These are phyloP conservation scores for Pyricularia sp. DNA, from an alignment of 2,329 filamentous ascomycete species.

Conservation along the genomic window DNA sequence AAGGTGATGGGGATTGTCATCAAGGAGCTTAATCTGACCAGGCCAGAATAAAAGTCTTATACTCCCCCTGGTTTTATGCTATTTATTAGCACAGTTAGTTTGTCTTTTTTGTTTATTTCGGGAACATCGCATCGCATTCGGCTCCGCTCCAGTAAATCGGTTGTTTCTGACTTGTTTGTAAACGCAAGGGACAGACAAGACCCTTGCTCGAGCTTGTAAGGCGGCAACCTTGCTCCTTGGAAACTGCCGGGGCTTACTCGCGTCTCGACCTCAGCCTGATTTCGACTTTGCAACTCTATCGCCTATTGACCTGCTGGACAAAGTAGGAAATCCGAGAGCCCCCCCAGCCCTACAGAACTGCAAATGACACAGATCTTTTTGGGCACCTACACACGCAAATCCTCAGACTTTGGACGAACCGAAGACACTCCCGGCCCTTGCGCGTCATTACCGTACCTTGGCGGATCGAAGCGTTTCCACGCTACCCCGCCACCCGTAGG, in stretches of 20 bases:
- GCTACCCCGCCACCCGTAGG: background rate
- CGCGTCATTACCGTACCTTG: background rate
- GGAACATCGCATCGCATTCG: background rate
- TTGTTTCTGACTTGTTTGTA: background rate
- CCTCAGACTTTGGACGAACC: background rate
- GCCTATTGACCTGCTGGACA: background rate
- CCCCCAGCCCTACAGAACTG: background rate
- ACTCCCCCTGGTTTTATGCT: background rate
- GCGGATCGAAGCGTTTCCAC: background rate
- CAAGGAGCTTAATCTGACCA: background rate
- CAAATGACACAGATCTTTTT: background rate
- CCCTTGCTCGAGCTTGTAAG: background rate
- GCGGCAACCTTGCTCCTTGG: background rate
- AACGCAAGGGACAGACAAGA: background rate
- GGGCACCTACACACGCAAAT: background rate
- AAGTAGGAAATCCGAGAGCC: no score
- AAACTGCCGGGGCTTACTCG: background rate
- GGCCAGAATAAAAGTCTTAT: background rate
- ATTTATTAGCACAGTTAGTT: background rate
- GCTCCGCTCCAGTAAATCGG: background rate
- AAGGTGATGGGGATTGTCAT: background rate
- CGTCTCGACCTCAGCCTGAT: background rate
- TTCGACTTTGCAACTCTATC: background rate
- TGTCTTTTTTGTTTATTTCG: background rate
- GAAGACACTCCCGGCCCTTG: background rate